Conservation (phyloP, 257 asterid genomes). For the Coffea canephora region DNA sequence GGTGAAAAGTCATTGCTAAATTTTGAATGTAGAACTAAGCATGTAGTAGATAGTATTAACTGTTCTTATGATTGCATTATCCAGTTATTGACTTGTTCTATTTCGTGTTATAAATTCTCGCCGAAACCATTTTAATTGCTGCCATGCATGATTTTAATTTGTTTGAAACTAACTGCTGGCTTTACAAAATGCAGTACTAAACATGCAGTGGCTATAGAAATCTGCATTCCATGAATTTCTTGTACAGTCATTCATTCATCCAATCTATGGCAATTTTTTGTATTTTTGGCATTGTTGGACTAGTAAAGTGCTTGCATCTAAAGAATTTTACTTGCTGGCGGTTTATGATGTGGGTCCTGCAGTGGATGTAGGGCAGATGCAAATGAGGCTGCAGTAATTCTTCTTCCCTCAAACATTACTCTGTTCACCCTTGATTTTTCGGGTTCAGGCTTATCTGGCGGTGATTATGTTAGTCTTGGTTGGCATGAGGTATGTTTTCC, state of each 20-base stretch:
- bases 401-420: slow-evolving; percentile 89
- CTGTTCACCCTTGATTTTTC: slow-evolving; percentile 88
- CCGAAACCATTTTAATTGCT: no score
- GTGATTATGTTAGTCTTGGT: not conserved
- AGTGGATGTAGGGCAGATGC: slow-evolving; percentile 99
- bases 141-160: no score
- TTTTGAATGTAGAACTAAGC: not conserved
- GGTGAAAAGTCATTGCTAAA: not conserved
- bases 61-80: not conserved
- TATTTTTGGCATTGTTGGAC: not conserved
- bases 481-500: slow-evolving; percentile 58
- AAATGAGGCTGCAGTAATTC: slow-evolving; percentile 93
- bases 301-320: not conserved
- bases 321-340: not conserved
- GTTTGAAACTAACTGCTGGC: not conserved
- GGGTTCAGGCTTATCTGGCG: not conserved
- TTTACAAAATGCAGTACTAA: not conserved
- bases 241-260: not conserved
- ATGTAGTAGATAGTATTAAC: not conserved
- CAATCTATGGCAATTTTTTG: not conserved
- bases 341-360: slow-evolving; percentile 33
- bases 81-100: not conserved
- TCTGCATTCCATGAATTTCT: not conserved
- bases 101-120: no score
- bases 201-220: not conserved